Evolutionary conservation across 2,329 filamentous ascomycete species (phyloP).

Genomic region (Endoconidiophora laricicola): DNA sequence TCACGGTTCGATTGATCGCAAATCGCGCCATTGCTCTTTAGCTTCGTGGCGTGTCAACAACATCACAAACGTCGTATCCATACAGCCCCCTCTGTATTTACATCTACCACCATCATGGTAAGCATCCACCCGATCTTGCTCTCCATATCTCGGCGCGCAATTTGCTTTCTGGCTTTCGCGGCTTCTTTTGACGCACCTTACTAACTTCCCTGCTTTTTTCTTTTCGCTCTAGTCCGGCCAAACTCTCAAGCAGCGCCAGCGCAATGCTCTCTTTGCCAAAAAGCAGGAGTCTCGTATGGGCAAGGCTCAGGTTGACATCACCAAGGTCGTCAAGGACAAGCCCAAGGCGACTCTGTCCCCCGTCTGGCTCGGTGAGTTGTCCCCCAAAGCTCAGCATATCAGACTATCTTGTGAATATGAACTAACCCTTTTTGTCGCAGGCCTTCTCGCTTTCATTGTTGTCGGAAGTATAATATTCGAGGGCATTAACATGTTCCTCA

Average conservation of each 20-base stretch:
- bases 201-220: neutral
- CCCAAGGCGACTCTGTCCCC: conserved; percentile 45
- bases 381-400: neutral
- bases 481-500: conserved; percentile 25
- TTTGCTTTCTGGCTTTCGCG: neutral
- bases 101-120: too few relatives aligned
- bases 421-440: conserved; percentile 19
- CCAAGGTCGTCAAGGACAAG: conserved; percentile 40
- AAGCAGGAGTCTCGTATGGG: conserved; percentile 58
- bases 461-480: conserved; percentile 45
- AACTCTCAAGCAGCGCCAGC: conserved; percentile 68
- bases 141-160: neutral
- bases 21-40: too few relatives aligned
- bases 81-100: too few relatives aligned
- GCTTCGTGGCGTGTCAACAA: too few relatives aligned
- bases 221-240: conserved; percentile 25
- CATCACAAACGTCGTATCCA: too few relatives aligned
- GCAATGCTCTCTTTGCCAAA: conserved; percentile 64
- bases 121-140: too few relatives aligned
- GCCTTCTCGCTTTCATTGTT: conserved; percentile 41
- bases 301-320: conserved; percentile 49
- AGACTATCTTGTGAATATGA: neutral
- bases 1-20: too few relatives aligned
- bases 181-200: neutral
- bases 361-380: conserved; percentile 43